phyloP scores from a whole-genome alignment of 331 rosid species.

The Quercus phellos region DNA sequence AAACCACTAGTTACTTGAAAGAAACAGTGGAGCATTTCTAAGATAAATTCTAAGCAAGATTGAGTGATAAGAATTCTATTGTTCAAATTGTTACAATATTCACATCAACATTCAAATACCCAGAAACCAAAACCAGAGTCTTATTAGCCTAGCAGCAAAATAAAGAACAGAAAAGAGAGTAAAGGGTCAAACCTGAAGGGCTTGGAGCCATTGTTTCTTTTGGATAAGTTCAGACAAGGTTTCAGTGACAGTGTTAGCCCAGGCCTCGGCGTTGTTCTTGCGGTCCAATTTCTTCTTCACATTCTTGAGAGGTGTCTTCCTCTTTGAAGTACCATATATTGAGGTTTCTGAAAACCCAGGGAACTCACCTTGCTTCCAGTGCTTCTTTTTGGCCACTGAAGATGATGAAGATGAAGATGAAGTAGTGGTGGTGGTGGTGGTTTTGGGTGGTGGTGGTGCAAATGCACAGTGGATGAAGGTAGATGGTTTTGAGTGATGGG shows the following conservation, averaged over 20 bases:
- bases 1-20: no score
- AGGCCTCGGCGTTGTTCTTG: constrained; percentile 67
- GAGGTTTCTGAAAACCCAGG: constrained; percentile 58
- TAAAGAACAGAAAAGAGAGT: background rate
- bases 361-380: constrained; percentile 83
- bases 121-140: background rate
- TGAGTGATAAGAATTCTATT: no score
- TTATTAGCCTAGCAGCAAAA: no score
- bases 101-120: background rate
- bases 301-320: constrained; percentile 58
- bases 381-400: constrained; percentile 45
- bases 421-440: background rate
- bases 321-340: constrained; percentile 33
- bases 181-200: constrained; percentile 60
- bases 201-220: constrained; percentile 86
- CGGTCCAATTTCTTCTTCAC: constrained; percentile 74
- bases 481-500: constrained; percentile 26
- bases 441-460: constrained; percentile 33
- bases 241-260: constrained; percentile 93
- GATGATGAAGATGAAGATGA: constrained; percentile 28
- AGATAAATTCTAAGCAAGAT: no score
- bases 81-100: no score
- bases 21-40: no score
- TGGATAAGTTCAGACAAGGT: constrained; percentile 56
- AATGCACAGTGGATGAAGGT: constrained; percentile 28